Evolutionary conservation across 441 rosid species (phyloP), one percentile per base, ranked within the genome.

Genomic region (Syzygium malaccense): DNA sequence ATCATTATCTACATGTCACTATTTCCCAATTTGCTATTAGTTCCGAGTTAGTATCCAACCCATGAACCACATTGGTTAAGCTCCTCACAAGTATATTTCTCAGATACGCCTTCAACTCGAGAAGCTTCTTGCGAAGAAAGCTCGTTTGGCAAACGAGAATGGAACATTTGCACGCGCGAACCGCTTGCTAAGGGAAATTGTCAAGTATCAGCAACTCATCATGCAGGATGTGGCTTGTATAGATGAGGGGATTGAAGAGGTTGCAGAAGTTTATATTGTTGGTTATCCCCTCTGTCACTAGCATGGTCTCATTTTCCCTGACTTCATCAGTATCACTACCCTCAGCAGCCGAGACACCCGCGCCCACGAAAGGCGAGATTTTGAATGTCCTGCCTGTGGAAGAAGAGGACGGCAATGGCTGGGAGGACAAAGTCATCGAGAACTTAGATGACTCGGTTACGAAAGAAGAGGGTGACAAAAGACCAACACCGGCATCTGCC

Each of bases 21-120:
- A 45, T 75, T 23, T 75, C 15, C 51, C 80, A 71, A 37, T 41
- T 41, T 41, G 83, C 51, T 41, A 23, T 48, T 41, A 41, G 83
- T 41, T 13, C 51, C 18, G 41, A 75, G 51, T 23, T 41, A 41
- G 41, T 75, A 75, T 23, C n/a, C 8, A 18, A 25, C 51, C 53
- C 83, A 75, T 41, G 83, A 75, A 23, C 51, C 51, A 75, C 41
- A 75, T 41, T 41, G 86, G n/a, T 20, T 32, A 85, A 85, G 49
- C 62, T 41, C 55, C 86, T 85, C 48, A 85, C 49, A 30, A 51
- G 41, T 14, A 66, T 37, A 26, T 60, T 64, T 88, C 26, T 78
- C 95, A 96, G 99, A 97, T 97, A 90, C 96, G 98, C 62, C 97
- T 96, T 86, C 99, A 98, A 89, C 94, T 98, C 68, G 99, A 98